These are phyloP conservation scores for Smittium mucronatum DNA, from an alignment of 371 early-diverging fungal genomes.

Conservation along the genomic window DNA sequence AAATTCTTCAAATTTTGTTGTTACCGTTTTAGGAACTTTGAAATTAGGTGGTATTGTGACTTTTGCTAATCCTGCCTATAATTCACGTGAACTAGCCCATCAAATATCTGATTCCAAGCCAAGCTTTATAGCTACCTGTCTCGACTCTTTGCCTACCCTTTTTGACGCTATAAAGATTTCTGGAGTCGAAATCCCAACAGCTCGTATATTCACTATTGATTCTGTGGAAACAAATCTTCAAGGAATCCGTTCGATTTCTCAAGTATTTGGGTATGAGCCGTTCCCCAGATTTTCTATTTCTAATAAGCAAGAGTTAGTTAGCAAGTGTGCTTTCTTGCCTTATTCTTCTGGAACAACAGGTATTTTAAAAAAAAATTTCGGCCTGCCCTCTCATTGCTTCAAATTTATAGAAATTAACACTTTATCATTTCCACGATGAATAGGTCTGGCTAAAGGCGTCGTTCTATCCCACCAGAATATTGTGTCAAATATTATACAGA, in stretches of 20 bases:
- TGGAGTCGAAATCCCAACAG: slow-evolving; percentile 1
- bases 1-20: slow-evolving; percentile 49
- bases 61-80: slow-evolving; percentile 67
- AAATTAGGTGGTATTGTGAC: slow-evolving; percentile 49
- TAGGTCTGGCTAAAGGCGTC: slow-evolving; percentile 42
- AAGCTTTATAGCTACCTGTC: slow-evolving; percentile 40
- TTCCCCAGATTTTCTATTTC: slow-evolving; percentile 8
- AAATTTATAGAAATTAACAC: background rate
- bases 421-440: background rate
- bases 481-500: slow-evolving; percentile 53
- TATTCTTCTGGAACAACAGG: slow-evolving; percentile 85
- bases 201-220: background rate
- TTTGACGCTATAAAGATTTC: slow-evolving; percentile 20
- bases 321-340: slow-evolving; percentile 56
- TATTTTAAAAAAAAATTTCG: background rate
- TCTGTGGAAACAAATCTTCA: background rate
- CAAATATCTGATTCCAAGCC: slow-evolving; percentile 54
- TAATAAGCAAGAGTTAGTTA: background rate
- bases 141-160: slow-evolving; percentile 25
- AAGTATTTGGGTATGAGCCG: background rate
- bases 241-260: background rate
- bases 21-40: slow-evolving; percentile 37
- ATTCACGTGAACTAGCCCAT: slow-evolving; percentile 52
- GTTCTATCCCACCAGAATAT: slow-evolving; percentile 69
- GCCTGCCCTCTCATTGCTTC: too few species aligned